Base-by-base conservation (phyloP, 768 basidiomycete genomes). In the Pisolithus tinctorius region DNA sequence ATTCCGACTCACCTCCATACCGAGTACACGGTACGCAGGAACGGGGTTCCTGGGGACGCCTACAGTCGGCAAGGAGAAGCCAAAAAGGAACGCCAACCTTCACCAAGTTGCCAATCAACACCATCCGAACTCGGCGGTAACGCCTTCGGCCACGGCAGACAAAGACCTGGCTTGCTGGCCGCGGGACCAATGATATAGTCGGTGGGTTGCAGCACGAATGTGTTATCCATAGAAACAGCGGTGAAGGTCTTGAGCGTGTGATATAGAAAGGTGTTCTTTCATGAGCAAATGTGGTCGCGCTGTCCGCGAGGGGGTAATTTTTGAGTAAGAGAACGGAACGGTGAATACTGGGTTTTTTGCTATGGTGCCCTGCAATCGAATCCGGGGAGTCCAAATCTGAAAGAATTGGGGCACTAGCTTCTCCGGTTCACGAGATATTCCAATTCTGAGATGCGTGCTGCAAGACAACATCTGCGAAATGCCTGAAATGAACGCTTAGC, bases 81-180 rank as follows among this genome's bases (percentile, higher is more conserved):
- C 16, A 10, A 34, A 13, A 42, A 20, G 2, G 1, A 29, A 11
- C 14, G 9, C 3, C 10, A 16, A 6, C n/a, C 53, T 66, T 26
- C 56, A 84, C 86, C 87, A 46, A 91, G 72, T 64, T 89, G 86
- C 88, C 88, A 91, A 59, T 91, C 88, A 48, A 91, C 76, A 13
- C 86, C 88, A 63, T 89, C 84, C 13, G 81, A 55, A 51, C 74
- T 84, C 0, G 86, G 88, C 7, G 80, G 73, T 17, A 71, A 66
- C 4, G 86, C 86, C 55, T 69, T 72, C 1, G 87, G 88, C 88
- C 88, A 91, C 25, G 85, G 71, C 40, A 90, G 67, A 65, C 88
- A 91, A 13, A 87, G 63, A 53, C 76, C 73, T 0, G 85, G 83
- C 61, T 83, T 75, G 7, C 81, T 81, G 41, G 72, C 70, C 9